Evolutionary conservation across 352 stramenopile species (phyloP), one percentile per base, ranked within the genome.

Genomic region (Phytophthora quininea): DNA sequence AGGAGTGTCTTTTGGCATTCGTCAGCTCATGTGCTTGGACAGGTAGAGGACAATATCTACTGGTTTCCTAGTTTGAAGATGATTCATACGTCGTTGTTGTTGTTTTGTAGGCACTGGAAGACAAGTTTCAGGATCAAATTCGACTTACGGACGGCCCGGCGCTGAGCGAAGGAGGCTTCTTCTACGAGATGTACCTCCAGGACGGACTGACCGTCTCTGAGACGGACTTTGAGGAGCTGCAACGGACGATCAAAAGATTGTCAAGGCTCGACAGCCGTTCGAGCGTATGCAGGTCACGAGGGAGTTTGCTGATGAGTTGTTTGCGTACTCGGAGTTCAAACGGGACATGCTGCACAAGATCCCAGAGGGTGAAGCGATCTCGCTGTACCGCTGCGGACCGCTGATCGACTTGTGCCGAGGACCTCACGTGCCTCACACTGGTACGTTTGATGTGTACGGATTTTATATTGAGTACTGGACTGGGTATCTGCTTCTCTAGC

Each of bases 11-110:
- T 99, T 71, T 99, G 98, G 98, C 98, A 99, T 77, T 99, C 97
- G n/a, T 98, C 93, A 1, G 97, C 97, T 1, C 98, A 99, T 74
- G 95, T 99, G n/a, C 84, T 99, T 46, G 98, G 98, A 29, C 95
- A 88, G 75, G 75, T 83, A 54, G 1, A 57, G 32, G 11, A 38
- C 19, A 24, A 24, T 0, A 24, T 24, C 19, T 24, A 24, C 19
- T 24, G 19, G 19, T 24, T 24, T 24, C 19, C 19, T 24, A 24
- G 19, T 24, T 24, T 24, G 19, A 24, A 24, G 19, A 24, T 24
- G 19, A 0, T 24, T 24, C 19, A 14, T 38, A n/a, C 11, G 10
- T 51, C n/a, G n/a, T 54, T 40, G 31, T 29, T 37, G 3, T 63
- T 29, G 2, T 62, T 9, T 33, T 51, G 9, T 38, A 99, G 77